Evolutionary conservation across 2,329 filamentous ascomycete genomes (phyloP).

Genomic region (Conoideocrella luteorostrata): DNA sequence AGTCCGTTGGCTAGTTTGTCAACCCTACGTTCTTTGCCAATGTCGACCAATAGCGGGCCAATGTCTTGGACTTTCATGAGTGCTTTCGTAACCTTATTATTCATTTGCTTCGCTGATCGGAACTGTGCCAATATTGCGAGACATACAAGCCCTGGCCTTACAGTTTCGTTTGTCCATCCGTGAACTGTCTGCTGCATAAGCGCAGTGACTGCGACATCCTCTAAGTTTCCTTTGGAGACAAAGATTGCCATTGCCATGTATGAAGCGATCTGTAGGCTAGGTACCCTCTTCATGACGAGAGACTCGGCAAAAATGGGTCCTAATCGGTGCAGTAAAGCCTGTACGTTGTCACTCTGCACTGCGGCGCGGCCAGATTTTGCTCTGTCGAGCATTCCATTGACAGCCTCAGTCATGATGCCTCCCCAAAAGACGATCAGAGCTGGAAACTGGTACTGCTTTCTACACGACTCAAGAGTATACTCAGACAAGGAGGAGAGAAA

Average conservation of each 20-base stretch:
- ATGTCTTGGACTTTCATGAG: slow-evolving; percentile 59
- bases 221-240: slow-evolving; percentile 72
- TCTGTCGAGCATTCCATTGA: slow-evolving; percentile 74
- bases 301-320: slow-evolving; percentile 69
- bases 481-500: slow-evolving; percentile 73
- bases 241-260: slow-evolving; percentile 89
- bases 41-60: slow-evolving; percentile 50
- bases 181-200: slow-evolving; percentile 84
- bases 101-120: slow-evolving; percentile 62
- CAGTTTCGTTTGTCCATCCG: slow-evolving; percentile 69
- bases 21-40: slow-evolving; percentile 59
- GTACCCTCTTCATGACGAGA: slow-evolving; percentile 65
- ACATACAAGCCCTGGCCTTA: slow-evolving; percentile 69
- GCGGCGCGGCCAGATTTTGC: slow-evolving; percentile 68
- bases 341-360: slow-evolving; percentile 73
- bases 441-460: slow-evolving; percentile 65
- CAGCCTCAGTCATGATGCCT: slow-evolving; percentile 75
- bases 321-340: slow-evolving; percentile 64
- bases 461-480: slow-evolving; percentile 70
- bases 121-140: slow-evolving; percentile 77
- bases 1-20: slow-evolving; percentile 68
- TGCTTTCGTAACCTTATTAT: slow-evolving; percentile 62
- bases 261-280: slow-evolving; percentile 76
- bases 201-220: slow-evolving; percentile 72
- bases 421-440: slow-evolving; percentile 86